Evolutionary conservation across 148 eudicot genomes (phyloP), one percentile per base, ranked within the genome.

Genomic region (Cornus suecica): DNA sequence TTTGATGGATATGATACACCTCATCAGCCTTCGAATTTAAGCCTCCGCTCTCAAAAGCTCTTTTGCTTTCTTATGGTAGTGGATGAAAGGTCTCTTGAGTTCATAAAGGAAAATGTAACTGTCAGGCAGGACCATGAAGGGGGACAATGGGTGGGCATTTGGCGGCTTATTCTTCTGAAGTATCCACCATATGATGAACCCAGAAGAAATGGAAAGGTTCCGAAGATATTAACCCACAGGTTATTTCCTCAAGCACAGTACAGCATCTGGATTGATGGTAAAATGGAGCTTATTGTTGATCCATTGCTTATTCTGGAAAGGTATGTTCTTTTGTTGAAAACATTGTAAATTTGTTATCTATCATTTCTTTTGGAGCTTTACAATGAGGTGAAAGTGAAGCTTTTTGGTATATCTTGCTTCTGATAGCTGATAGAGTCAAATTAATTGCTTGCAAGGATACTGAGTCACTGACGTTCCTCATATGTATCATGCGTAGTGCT

Each of bases 231-330:
- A 81, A 88, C 92, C 27, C 99, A 91, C 62, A 81, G 99, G 76
- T 84, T 95, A 81, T 95, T 95, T 84, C 97, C 99, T 63, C 89
- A 88, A 80, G 93, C 94, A 58, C 81, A 82, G 79, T 92, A 95
- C 83, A 95, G 99, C 82, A 94, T 94, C 72, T 92, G 99, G 97
- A 86, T 94, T 82, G 99, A 94, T 89, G 99, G 97, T 54, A 94
- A 94, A 88, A 94, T 94, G 99, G 97, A 94, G 94, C 90, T 94
- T 20, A 83, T 91, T 61, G 99, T 94, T 75, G 99, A 94, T 83
- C 99, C 99, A 8, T 81, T 94, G 83, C 94, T 92, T 61, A 79
- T 94, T 67, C 81, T 94, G 31, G 99, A 94, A 87, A 94, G 99
- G 99, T 94, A 89, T 73, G 32, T 65, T 15, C 42, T 70, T 37